These are phyloP conservation scores for Marasmius sp. DNA, from an alignment of 1,284 basidiomycete species.

Conservation along the genomic window DNA sequence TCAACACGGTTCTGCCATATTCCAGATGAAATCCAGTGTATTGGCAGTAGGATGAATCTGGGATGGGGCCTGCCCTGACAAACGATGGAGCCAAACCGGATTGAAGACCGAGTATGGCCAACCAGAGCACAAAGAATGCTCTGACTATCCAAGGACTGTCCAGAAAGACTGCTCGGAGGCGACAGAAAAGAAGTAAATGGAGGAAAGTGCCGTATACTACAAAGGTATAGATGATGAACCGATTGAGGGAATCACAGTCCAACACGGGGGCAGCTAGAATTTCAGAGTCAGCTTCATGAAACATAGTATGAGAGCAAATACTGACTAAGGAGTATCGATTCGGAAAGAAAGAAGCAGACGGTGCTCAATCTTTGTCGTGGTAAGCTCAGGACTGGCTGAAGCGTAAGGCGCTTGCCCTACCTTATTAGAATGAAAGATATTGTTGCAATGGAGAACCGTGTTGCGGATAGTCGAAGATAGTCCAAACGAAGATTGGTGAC, in stretches of 20 bases:
- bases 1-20: neutral
- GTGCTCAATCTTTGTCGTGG: neutral
- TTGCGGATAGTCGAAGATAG: too few species aligned
- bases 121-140: neutral
- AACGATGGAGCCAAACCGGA: neutral
- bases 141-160: neutral
- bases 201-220: neutral
- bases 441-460: too few species aligned
- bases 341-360: neutral
- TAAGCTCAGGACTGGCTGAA: too few species aligned
- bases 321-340: neutral
- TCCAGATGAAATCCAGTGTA: neutral
- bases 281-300: neutral
- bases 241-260: neutral
- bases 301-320: neutral
- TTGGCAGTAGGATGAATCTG: neutral
- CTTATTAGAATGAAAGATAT: too few species aligned
- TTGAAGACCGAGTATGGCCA: neutral
- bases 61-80: neutral
- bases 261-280: neutral
- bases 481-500: too few species aligned
- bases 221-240: neutral
- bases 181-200: neutral
- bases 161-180: neutral
- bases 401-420: too few species aligned